Evolutionary conservation across 257 asterid genomes (phyloP).

Genomic region (Gardenia jasminoides): DNA sequence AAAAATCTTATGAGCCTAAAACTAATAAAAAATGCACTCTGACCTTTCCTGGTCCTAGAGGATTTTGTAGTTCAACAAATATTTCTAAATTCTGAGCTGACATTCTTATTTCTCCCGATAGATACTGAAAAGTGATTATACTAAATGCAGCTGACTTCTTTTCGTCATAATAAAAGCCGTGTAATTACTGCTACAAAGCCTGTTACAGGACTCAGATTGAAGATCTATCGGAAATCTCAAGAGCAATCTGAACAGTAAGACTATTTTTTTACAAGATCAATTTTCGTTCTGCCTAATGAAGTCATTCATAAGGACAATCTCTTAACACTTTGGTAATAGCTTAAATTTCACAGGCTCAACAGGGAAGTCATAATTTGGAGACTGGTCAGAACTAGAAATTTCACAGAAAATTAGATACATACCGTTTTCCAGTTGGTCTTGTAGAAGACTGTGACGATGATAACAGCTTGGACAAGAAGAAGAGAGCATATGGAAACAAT

Average conservation of each 20-base stretch:
- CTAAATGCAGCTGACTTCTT: neutral
- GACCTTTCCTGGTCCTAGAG: neutral
- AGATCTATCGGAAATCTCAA: neutral
- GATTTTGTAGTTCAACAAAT: neutral
- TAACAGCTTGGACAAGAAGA: conserved; percentile 6
- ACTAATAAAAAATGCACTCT: no score
- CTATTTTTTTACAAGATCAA: no score
- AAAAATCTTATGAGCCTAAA: no score
- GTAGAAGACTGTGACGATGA: conserved; percentile 8
- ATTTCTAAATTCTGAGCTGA: neutral
- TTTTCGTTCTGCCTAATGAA: neutral
- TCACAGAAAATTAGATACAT: neutral
- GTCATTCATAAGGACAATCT: neutral
- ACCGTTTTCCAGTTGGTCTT: conserved; percentile 10
- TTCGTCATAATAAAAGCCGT: neutral
- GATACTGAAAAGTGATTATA: neutral
- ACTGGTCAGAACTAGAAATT: neutral
- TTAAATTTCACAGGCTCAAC: neutral
- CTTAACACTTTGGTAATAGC: neutral
- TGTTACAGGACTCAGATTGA: neutral
- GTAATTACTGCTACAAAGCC: neutral
- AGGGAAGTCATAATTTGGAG: neutral
- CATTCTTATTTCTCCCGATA: neutral
- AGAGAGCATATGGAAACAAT: conserved; percentile 9
- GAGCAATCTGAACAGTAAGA: neutral